Evolutionary conservation across 2,329 filamentous ascomycete genomes (phyloP), one percentile per base, ranked within the genome.

Genomic region (Diaporthe capsici): DNA sequence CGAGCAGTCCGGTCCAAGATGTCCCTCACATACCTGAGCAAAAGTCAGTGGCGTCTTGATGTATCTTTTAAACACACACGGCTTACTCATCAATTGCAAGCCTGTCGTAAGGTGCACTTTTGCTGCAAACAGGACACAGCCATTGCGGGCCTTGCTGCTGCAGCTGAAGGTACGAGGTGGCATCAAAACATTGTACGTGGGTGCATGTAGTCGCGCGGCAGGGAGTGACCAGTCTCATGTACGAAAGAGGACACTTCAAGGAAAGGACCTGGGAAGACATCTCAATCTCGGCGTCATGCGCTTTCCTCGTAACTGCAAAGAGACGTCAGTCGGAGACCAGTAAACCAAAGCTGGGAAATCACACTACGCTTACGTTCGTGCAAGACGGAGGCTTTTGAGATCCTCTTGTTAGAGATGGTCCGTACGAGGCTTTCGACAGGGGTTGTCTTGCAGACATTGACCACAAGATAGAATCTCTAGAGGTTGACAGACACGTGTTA

Each of bases 121-220:
- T 97, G 84, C 93, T 96, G 86, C 97, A 99, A 31, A 98, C 93
- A 0, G 97, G 97, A 81, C 97, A 99, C n/a, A 92, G 89, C 97
- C 97, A 99, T 25, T 97, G 97, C 0, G 97, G 97, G 0, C 95
- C 96, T 86, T 99, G 97, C 82, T 98, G 95, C 82, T 98, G 96
- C 39, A 99, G 86, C 80, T 98, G 95, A 28, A 99, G 88, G 82
- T 98, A 99, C 2, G 95, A 97, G 4, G 92, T 93, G 4, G 94
- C 96, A 83, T 99, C 97, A 80, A 98, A 99, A 82, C 97, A 99
- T 82, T 98, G 95, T 37, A 97, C 94, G 83, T 99, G 97, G 4
- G 91, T 93, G 85, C 97, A 99, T 47, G 92, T 85, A 4, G 92
- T 89, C 5, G 94, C 94, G 47, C 97, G 92, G 79, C 95, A 95